Conservation (phyloP, 169 alveolate genomes). For the Plasmodium chabaudi region DNA sequence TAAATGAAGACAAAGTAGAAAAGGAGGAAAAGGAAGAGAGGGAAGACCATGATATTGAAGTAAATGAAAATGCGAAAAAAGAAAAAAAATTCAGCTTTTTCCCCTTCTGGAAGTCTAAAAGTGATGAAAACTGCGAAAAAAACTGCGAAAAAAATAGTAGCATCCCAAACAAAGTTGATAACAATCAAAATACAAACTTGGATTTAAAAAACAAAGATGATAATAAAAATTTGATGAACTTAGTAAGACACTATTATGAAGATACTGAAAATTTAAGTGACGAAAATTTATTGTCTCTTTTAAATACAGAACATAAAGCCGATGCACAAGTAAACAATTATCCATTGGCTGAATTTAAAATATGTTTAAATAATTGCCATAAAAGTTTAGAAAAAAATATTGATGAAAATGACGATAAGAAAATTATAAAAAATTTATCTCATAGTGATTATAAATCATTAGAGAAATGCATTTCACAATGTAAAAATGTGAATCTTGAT, state of each 20-base stretch:
- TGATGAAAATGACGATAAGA: not conserved
- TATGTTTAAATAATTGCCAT: conserved; percentile 22
- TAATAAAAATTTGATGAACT: not conserved
- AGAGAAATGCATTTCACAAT: conserved; percentile 32
- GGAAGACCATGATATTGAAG: not conserved
- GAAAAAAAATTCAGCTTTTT: not conserved
- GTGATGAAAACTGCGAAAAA: not conserved
- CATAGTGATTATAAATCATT: conserved; percentile 15
- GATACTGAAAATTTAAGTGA: conserved; percentile 12
- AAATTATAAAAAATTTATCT: not conserved
- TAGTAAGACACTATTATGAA: conserved; percentile 13
- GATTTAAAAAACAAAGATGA: not conserved
- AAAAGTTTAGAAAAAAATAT: not conserved
- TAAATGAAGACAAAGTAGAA: not conserved
- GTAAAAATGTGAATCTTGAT: conserved; percentile 13
- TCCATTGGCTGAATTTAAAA: conserved; percentile 19
- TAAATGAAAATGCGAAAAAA: not conserved
- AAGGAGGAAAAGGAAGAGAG: not conserved
- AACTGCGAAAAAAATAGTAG: not conserved
- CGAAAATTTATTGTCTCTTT: conserved; percentile 3
- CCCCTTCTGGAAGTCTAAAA: not conserved
- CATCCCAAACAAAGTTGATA: not conserved
- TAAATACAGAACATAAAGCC: conserved; percentile 7
- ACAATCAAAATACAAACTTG: not conserved
- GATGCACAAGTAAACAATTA: conserved; percentile 9